These are phyloP conservation scores for Calycina herbarum DNA, from an alignment of 2,329 filamentous ascomycete species.

Conservation along the genomic window DNA sequence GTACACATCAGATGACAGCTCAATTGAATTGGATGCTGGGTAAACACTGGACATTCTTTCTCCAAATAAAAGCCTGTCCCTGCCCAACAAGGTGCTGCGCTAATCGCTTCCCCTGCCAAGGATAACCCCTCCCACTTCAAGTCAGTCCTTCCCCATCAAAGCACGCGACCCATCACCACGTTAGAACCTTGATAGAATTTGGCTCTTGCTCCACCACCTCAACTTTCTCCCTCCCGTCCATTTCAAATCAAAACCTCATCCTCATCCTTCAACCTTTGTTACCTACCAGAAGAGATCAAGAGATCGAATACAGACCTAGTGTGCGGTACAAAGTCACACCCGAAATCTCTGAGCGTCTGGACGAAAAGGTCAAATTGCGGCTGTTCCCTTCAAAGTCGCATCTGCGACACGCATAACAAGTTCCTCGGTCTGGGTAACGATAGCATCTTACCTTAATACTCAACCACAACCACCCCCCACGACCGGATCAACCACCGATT, in stretches of 20 bases:
- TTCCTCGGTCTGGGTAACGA: background rate
- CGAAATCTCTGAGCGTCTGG: background rate
- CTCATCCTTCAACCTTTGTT: background rate
- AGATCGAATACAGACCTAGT: background rate
- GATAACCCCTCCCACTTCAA: background rate
- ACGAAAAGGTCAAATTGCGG: background rate
- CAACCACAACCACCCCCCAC: background rate
- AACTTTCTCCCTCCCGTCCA: background rate
- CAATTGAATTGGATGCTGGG: background rate
- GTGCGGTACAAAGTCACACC: conserved; percentile 1
- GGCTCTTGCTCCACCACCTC: background rate
- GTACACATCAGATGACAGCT: background rate
- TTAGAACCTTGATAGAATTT: background rate
- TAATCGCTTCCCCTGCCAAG: background rate
- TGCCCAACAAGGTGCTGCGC: background rate
- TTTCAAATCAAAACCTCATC: background rate
- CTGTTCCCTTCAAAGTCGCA: background rate
- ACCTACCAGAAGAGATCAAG: background rate
- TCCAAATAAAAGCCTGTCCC: background rate
- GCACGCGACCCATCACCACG: background rate
- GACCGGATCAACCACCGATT: background rate
- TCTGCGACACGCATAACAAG: background rate
- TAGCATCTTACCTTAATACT: background rate
- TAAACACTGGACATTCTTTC: background rate
- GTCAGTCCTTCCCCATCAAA: background rate